Base-by-base conservation (phyloP, 2,329 filamentous ascomycete species). In the Ophiostoma perfectum region DNA sequence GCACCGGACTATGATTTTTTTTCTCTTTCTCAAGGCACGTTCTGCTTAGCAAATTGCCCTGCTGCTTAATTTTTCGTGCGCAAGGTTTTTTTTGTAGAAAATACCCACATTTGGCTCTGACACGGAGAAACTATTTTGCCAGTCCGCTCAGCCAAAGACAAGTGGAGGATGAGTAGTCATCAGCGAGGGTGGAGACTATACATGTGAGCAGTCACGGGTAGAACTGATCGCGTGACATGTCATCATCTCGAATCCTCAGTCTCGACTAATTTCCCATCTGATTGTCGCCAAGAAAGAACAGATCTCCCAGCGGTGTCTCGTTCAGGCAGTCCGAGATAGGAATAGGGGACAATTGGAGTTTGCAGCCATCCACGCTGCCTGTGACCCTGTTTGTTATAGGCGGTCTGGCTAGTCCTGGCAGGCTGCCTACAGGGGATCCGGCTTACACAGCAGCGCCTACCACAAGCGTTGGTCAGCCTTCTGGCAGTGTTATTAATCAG, bases 51-150 rank as follows among this genome's bases (percentile, higher is more conserved):
- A 64, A 64, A 64, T 64, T 64, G 63, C 63, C 63, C 38, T 55
- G 16, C 42, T 16, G 60, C 44, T 44, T 44, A 65, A 68, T 63
- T 68, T 70, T 72, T 70, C 65, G 70, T 72, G 71, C 70, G 69
- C 60, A 18, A 27, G 38, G 63, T 68, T 45, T 68, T 60, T 18
- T 66, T 49, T 60, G 55, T 36, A 18, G 5, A 2, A 2, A 8
- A 27, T 9, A n/a, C n/a, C 60, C 47, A 36, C 62, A 60, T 60
- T 66, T 66, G 7, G 62, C 0, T 12, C 2, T 7, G 58, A 12
- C 0, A 58, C 68, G 70, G 70, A 70, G 2, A 66, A 70, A 71
- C 11, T 12, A 47, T 71, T 65, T 65, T 65, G 64, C 70, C 42
- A 52, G 27, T 27, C 27, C 27, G 27, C 27, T 27, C 27, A 2